These are phyloP conservation scores for Nissolia schottii DNA, from an alignment of 306 rosid species.

Conservation along the genomic window DNA sequence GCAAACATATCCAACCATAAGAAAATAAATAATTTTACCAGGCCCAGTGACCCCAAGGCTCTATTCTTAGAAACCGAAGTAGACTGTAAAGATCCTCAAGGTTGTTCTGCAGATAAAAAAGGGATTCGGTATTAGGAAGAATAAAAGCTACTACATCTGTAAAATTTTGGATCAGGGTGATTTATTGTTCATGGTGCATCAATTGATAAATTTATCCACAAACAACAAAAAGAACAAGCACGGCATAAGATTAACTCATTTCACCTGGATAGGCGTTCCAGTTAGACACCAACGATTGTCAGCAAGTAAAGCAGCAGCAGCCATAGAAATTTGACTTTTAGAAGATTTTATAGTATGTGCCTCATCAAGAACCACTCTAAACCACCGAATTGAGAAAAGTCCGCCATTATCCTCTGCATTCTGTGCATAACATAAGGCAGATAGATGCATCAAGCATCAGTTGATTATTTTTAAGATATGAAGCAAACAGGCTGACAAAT, in stretches of 20 bases:
- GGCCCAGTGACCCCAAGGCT: conserved; percentile 99
- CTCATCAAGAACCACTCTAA: conserved; percentile 94
- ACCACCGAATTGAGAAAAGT: conserved; percentile 84
- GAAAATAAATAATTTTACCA: conserved; percentile 48
- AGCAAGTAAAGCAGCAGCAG: conserved; percentile 75
- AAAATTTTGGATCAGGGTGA: background rate
- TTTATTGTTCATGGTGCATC: background rate
- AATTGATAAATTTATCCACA: background rate
- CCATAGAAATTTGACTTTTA: conserved; percentile 84
- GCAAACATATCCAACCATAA: background rate
- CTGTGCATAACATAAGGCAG: conserved; percentile 36
- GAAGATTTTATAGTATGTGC: conserved; percentile 92
- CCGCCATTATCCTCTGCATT: conserved; percentile 69
- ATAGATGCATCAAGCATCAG: conserved; percentile 20
- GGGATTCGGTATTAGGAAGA: conserved; percentile 31
- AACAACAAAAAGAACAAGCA: conserved; percentile 21
- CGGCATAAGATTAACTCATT: background rate
- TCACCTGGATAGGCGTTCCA: conserved; percentile 94
- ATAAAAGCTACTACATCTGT: conserved; percentile 7
- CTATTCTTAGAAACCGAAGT: conserved; percentile 87
- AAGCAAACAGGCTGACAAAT: conserved; percentile 13
- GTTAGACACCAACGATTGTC: conserved; percentile 96
- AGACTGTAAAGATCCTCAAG: conserved; percentile 92
- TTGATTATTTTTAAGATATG: conserved; percentile 13
- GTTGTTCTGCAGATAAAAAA: conserved; percentile 62